Evolutionary conservation across 1,284 basidiomycete species (phyloP).

Genomic region (Leccinum proliferum): DNA sequence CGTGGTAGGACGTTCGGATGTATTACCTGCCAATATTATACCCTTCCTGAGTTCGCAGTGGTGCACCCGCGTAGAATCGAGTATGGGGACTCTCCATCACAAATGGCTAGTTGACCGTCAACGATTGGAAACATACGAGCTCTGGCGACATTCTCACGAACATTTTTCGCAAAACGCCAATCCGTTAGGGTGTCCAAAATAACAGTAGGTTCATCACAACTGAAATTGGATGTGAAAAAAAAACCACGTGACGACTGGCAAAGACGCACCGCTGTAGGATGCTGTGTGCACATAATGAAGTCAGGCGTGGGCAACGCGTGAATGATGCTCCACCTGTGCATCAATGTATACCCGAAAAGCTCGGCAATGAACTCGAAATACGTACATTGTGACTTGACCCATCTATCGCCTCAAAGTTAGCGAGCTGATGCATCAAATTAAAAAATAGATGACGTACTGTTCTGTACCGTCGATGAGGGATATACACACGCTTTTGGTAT

Average conservation of each 20-base stretch:
- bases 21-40: constrained; percentile 81
- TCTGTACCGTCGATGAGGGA: constrained; percentile 78
- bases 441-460: constrained; percentile 45
- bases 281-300: constrained; percentile 80
- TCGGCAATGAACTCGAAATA: constrained; percentile 6
- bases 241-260: neutral
- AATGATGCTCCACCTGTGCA: constrained; percentile 56
- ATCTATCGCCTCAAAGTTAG: constrained; percentile 37
- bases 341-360: neutral
- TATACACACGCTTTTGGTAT: constrained; percentile 81
- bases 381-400: constrained; percentile 82
- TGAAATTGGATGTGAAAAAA: constrained; percentile 26
- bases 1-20: constrained; percentile 2
- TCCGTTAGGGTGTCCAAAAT: constrained; percentile 76
- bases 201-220: constrained; percentile 85
- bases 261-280: constrained; percentile 69
- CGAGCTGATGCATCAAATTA: constrained; percentile 1
- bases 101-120: constrained; percentile 52
- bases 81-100: constrained; percentile 65
- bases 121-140: neutral
- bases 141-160: constrained; percentile 29
- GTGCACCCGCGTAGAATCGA: constrained; percentile 91
- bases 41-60: constrained; percentile 84
- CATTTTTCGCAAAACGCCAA: constrained; percentile 85
- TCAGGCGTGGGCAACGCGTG: constrained; percentile 51